Base-by-base conservation (phyloP, 2,329 filamentous ascomycete species). In the Aspergillus fischeri region DNA sequence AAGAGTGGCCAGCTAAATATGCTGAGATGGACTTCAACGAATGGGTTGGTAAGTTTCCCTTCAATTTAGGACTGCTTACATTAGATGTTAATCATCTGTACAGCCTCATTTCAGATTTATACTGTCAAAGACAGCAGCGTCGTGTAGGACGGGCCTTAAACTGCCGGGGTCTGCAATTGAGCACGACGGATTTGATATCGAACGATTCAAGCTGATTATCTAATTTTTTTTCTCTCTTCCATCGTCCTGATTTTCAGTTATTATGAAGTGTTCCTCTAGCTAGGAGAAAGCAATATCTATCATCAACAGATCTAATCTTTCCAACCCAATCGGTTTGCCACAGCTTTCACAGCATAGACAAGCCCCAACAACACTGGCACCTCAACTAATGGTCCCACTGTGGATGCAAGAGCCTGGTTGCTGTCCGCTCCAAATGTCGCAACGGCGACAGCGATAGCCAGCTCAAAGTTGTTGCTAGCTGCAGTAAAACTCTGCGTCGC, bases 381-480 rank as follows among this genome's bases (percentile, higher is more conserved):
- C 70, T 96, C 91, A 54, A 96, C 89, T 63, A 95, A 73, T 3
- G 91, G 92, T 0, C 91, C 56, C n/a, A 68, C 66, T 28, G 65
- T 66, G 8, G 60, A 57, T 10, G 66, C 66, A 56, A 68, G 66
- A 17, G 60, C 58, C 58, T 60, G 86, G 50, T 91, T 85, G 66
- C 89, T 93, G 48, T 88, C 77, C 0, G 87, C 81, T 0, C 91
- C 91, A 74, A 89, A 96, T 0, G 87, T 87, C 0, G 91, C 88
- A 4, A 95, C 86, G 0, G 89, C 90, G 0, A 96, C 91, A 0
- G 91, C 91, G 73, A 96, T 96, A 0, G 91, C 91, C 25, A 96
- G 77, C 77, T 96, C 91, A 67, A 96, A 96, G 69, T 96, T 96
- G 69, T 96, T 96, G 71, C 91, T 95, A 0, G 90, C 89, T 0